Evolutionary conservation across 73 alveolate species (phyloP), one percentile per base, ranked within the genome.

Genomic region (Paramecium pentaurelia): DNA sequence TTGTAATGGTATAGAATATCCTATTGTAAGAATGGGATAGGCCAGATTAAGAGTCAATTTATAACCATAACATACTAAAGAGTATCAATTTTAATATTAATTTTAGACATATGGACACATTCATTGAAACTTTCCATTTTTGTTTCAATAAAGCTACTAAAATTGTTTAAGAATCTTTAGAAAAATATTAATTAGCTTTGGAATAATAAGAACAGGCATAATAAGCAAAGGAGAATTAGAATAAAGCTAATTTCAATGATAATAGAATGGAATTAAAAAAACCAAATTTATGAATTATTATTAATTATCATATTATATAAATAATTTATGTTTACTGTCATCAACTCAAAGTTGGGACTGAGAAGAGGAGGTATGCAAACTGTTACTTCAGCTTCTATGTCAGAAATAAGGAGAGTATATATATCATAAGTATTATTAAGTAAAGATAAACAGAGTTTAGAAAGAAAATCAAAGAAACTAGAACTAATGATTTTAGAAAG

Each of bases 1-100:
- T 34, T 77, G 86, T 30, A 89, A 89, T 71, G 94, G 94, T 38
- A 89, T 89, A 49, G 94, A 89, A 89, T 89, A 89, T 51, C 94
- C 94, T 10, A 83, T 89, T 20, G 94, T 89, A 7, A 60, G 51
- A 71, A 44, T 45, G 75, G 75, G 75, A 27, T 58, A 89, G 28
- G 94, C 94, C 2, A 89, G 94, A 89, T 83, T 89, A 38, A 89
- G 94, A 89, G 86, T 89, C 30, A 89, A 89, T 60, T 27, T 89
- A 4, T 44, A 89, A 89, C 94, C 94, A n/a, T 73, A 89, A 89
- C 94, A 89, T 59, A 71, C 94, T 27, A 71, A 71, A 42, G 85
- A 89, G 91, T 80, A 80, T 54, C 5, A 12, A 3, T 80, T 44
- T 20, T 7, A 18, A 2, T n/a, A 54, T 25, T 80, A 1, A 36